Conservation (phyloP, 2,329 filamentous ascomycete species). For the Lojkania enalia region DNA sequence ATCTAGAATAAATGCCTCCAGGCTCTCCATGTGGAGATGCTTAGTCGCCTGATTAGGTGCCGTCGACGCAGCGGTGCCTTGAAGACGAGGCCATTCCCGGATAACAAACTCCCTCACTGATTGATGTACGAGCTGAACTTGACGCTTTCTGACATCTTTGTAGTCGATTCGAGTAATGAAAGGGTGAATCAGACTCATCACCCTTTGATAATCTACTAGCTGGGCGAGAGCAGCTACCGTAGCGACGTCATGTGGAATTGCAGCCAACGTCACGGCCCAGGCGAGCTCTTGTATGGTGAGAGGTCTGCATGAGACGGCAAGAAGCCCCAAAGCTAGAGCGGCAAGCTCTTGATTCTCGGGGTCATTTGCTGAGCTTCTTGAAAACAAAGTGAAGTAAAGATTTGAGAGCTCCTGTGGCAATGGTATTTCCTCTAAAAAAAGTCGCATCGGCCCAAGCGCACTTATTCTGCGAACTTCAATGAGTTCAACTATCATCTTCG, state of each 20-base stretch:
- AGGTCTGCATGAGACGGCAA: conserved; percentile 9
- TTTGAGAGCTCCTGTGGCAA: conserved; percentile 9
- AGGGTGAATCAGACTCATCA: conserved; percentile 10
- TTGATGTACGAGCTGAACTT: conserved; percentile 13
- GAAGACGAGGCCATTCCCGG: conserved; percentile 4
- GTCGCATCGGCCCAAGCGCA: conserved; percentile 10
- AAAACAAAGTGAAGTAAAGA: conserved; percentile 6
- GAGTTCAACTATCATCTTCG: conserved; percentile 14
- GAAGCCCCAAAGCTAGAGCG: conserved; percentile 6
- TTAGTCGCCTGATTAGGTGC: conserved; percentile 3
- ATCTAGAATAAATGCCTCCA: conserved; percentile 8
- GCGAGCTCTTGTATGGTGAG: conserved; percentile 13
- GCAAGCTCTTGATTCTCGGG: conserved; percentile 9
- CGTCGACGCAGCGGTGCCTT: conserved; percentile 1
- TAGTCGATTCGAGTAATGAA: conserved; percentile 12
- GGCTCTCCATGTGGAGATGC: not conserved
- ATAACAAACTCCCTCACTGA: conserved; percentile 13
- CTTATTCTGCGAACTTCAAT: conserved; percentile 8
- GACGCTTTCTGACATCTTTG: conserved; percentile 8
- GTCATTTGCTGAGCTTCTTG: conserved; percentile 11
- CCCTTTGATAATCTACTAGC: conserved; percentile 7
- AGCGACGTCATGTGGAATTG: conserved; percentile 8
- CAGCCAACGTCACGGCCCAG: conserved; percentile 11
- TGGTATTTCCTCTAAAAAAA: conserved; percentile 6
- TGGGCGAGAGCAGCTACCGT: conserved; percentile 10